These are phyloP conservation scores for Sphaceloma murrayae DNA, from an alignment of 2,329 filamentous ascomycete genomes.

Conservation along the genomic window DNA sequence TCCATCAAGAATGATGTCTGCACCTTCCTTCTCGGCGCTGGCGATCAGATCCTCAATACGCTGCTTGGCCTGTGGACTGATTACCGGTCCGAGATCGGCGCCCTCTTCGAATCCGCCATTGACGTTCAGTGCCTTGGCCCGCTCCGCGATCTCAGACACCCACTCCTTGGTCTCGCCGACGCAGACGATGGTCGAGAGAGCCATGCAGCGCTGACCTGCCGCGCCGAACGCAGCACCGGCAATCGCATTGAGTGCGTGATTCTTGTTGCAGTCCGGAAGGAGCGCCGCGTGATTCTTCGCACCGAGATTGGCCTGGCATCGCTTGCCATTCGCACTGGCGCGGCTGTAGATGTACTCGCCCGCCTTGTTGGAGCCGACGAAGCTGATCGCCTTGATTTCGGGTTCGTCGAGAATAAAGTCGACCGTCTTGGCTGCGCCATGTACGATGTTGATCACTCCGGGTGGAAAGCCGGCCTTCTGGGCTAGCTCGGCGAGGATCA, in stretches of 20 bases:
- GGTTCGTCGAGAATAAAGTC: constrained; percentile 82
- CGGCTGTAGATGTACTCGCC: constrained; percentile 77
- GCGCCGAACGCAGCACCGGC: constrained; percentile 77
- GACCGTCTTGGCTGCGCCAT: constrained; percentile 70
- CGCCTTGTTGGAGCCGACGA: constrained; percentile 79
- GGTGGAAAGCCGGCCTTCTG: constrained; percentile 72
- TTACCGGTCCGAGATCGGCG: constrained; percentile 72
- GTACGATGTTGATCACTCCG: constrained; percentile 74
- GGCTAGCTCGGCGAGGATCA: constrained; percentile 74
- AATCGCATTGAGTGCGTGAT: constrained; percentile 77
- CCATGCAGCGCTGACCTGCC: constrained; percentile 80
- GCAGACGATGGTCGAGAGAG: constrained; percentile 71
- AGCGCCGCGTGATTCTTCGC: constrained; percentile 84
- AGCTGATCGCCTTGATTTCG: constrained; percentile 75
- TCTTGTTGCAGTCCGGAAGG: constrained; percentile 80
- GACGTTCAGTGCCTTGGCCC: constrained; percentile 61
- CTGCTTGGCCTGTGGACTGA: constrained; percentile 67
- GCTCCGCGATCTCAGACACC: constrained; percentile 67
- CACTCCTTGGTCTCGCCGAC: constrained; percentile 78
- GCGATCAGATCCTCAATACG: constrained; percentile 68
- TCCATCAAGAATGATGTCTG: constrained; percentile 72
- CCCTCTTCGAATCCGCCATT: constrained; percentile 74
- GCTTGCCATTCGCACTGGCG: constrained; percentile 75
- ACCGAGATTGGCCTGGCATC: constrained; percentile 77
- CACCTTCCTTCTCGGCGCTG: constrained; percentile 69